phyloP scores from a whole-genome alignment of 306 rosid species.

The Cucumis cinereus region DNA sequence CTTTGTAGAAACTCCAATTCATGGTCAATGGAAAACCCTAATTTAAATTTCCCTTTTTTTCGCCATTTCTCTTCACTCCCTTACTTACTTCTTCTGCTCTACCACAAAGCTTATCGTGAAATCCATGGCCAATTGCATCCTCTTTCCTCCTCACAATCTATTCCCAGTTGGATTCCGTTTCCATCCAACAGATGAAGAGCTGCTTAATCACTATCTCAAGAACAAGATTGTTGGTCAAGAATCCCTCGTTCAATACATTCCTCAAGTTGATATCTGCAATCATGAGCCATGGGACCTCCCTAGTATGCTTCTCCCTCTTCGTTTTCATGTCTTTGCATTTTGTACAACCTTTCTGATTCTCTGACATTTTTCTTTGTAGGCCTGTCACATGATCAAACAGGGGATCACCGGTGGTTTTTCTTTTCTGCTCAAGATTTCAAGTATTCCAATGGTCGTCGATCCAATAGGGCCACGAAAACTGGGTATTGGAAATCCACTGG shows the following conservation, averaged over 20 bases:
- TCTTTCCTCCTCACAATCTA: not conserved
- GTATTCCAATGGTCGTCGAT: constrained; percentile 14
- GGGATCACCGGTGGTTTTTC: constrained; percentile 52
- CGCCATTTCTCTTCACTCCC: not conserved
- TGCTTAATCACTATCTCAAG: constrained; percentile 30
- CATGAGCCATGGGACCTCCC: constrained; percentile 47
- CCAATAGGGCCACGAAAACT: constrained; percentile 24
- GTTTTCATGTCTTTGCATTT: not conserved
- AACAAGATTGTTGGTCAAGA: constrained; percentile 21
- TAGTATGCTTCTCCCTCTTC: constrained; percentile 16
- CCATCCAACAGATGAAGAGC: constrained; percentile 57
- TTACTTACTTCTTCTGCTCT: not conserved
- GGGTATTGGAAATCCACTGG: constrained; percentile 80
- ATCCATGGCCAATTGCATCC: not conserved
- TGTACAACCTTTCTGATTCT: no score
- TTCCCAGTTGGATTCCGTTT: constrained; percentile 30
- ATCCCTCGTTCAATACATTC: constrained; percentile 10
- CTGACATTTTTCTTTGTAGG: constrained; percentile 4
- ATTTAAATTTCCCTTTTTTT: not conserved
- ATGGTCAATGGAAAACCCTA: not conserved
- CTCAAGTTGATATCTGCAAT: constrained; percentile 33
- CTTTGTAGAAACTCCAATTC: no score
- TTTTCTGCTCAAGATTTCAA: constrained; percentile 26
- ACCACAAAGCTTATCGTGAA: not conserved
- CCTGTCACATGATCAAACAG: constrained; percentile 16